phyloP scores from a whole-genome alignment of 139 green algal genomes.

The Tetradesmus obliquus region DNA sequence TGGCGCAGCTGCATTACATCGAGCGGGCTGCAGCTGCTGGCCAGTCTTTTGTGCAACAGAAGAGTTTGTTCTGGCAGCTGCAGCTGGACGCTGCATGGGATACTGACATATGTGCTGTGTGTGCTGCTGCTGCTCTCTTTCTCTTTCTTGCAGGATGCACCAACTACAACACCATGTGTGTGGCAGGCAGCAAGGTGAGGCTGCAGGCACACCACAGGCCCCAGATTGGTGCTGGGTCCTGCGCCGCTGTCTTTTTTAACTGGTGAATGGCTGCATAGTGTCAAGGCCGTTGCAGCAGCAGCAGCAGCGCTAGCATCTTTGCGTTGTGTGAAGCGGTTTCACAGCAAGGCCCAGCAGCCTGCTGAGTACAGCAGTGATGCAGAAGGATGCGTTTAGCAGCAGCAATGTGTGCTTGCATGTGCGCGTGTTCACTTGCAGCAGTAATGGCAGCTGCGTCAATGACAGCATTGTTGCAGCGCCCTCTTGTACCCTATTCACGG shows the following conservation, averaged over 20 bases:
- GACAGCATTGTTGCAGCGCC: too few relatives aligned
- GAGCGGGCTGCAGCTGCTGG: not conserved
- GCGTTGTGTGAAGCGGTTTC: not conserved
- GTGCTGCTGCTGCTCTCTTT: not conserved
- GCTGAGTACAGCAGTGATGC: not conserved
- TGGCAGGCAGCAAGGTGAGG: slow-evolving; percentile 36
- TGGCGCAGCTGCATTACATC: not conserved
- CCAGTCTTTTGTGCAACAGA: too few relatives aligned
- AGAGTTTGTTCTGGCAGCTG: not conserved
- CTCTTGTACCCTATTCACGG: too few relatives aligned
- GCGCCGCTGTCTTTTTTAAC: not conserved
- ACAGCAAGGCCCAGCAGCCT: not conserved
- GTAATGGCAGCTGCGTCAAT: not conserved
- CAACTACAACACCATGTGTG: slow-evolving; percentile 33
- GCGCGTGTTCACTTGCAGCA: not conserved
- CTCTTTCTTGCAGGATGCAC: not conserved
- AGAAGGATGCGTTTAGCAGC: not conserved
- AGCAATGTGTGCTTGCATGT: not conserved
- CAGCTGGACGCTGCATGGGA: not conserved
- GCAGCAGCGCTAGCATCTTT: not conserved
- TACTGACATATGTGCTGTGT: not conserved
- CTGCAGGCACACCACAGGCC: not conserved
- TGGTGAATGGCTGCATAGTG: not conserved
- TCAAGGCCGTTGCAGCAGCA: not conserved
- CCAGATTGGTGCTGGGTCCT: not conserved